Conservation (phyloP, 352 stramenopile species). For the Phytophthora tubulina region DNA sequence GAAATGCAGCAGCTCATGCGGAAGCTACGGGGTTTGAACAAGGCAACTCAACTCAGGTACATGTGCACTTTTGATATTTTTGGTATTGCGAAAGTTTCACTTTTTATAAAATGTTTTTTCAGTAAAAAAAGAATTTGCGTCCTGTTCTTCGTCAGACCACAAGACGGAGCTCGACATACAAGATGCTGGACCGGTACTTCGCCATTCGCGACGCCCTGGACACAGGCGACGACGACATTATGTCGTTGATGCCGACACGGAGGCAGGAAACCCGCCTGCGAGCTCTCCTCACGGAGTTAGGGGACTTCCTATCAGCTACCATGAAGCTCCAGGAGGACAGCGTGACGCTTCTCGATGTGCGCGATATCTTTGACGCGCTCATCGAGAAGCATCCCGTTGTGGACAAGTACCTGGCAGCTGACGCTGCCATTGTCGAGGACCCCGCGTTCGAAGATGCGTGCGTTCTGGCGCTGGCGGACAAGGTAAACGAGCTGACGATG, state of each 20-base stretch:
- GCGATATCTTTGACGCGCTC: constrained; percentile 13
- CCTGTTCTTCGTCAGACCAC: constrained; percentile 1
- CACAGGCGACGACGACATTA: neutral
- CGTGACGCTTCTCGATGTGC: constrained; percentile 10
- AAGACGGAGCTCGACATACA: constrained; percentile 5
- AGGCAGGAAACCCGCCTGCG: neutral
- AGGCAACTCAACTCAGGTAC: too few relatives aligned
- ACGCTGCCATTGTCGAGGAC: neutral
- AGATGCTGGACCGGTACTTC: constrained; percentile 14
- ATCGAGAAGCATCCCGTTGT: neutral
- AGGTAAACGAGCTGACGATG: neutral
- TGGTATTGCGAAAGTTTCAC: neutral
- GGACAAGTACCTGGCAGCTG: neutral
- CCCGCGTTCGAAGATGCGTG: neutral
- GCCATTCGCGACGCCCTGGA: neutral
- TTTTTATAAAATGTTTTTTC: constrained; percentile 8
- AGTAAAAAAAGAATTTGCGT: constrained; percentile 1
- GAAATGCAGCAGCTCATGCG: constrained; percentile 7
- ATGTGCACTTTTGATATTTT: neutral
- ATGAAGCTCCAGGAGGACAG: constrained; percentile 12
- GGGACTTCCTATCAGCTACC: neutral
- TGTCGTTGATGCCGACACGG: neutral
- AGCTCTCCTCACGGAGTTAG: neutral
- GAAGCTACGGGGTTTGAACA: constrained; percentile 10
- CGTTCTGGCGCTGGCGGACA: neutral